Evolutionary conservation across 768 basidiomycete species (phyloP).

Genomic region (Ramaria sp.): DNA sequence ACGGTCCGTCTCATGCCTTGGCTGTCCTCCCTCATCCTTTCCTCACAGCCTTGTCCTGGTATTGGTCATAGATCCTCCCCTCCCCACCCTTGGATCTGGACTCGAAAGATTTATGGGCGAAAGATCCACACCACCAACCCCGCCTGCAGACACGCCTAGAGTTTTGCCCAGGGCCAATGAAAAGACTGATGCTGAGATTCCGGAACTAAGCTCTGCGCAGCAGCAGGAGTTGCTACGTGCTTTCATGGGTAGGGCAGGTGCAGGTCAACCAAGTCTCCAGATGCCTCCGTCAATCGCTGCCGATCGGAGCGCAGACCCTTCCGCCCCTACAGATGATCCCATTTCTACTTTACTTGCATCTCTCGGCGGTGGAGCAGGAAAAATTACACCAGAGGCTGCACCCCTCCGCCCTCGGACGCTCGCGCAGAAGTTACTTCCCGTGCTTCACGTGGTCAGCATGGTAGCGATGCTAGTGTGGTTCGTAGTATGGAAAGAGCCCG

Average conservation of each 20-base stretch:
- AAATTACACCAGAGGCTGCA: slow-evolving; percentile 27
- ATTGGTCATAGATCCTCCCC: slow-evolving; percentile 26
- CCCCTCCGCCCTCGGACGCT: slow-evolving; percentile 26
- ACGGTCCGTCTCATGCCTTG: slow-evolving; percentile 27
- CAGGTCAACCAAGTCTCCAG: slow-evolving; percentile 6
- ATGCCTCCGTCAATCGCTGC: not conserved
- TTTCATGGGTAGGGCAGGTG: slow-evolving; percentile 30
- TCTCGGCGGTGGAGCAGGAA: slow-evolving; percentile 17
- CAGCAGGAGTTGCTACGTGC: slow-evolving; percentile 60
- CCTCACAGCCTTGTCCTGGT: slow-evolving; percentile 5
- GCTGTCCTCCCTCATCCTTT: not conserved
- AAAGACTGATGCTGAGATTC: slow-evolving; percentile 28
- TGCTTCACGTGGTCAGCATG: slow-evolving; percentile 53
- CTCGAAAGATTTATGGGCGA: slow-evolving; percentile 32
- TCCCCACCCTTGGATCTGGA: slow-evolving; percentile 20
- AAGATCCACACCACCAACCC: slow-evolving; percentile 21
- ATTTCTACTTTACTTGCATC: slow-evolving; percentile 23
- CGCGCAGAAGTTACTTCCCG: slow-evolving; percentile 50
- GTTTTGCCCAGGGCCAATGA: slow-evolving; percentile 13
- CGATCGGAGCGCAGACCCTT: slow-evolving; percentile 3
- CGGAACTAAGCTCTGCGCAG: slow-evolving; percentile 58
- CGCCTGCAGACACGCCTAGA: slow-evolving; percentile 12
- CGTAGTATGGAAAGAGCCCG: slow-evolving; percentile 54
- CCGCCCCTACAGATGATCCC: slow-evolving; percentile 18
- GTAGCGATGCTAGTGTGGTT: slow-evolving; percentile 62